phyloP scores from a whole-genome alignment of 257 asterid species.

The Lycium ferocissimum region DNA sequence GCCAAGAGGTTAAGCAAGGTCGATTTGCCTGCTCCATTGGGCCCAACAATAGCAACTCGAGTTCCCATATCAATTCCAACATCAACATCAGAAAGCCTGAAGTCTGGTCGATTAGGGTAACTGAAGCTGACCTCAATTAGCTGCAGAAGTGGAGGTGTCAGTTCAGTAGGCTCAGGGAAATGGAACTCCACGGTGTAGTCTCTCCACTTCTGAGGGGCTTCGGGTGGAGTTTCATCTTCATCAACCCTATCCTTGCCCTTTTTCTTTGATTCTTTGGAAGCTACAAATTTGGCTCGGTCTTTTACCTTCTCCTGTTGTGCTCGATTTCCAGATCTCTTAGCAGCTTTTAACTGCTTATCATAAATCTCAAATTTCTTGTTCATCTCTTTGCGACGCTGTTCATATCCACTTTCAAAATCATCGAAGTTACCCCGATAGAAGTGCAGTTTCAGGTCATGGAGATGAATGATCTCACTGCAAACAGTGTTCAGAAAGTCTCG shows the following conservation, averaged over 20 bases:
- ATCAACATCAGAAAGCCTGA: conserved; percentile 64
- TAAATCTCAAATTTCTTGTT: conserved; percentile 64
- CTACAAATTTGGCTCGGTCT: conserved; percentile 64
- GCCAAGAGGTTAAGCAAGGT: conserved; percentile 77
- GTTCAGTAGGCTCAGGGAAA: conserved; percentile 77
- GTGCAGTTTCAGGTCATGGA: conserved; percentile 65
- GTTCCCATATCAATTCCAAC: conserved; percentile 85
- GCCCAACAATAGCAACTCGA: conserved; percentile 77
- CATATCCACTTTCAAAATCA: conserved; percentile 65
- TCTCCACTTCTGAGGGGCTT: conserved; percentile 73
- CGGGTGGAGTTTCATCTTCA: conserved; percentile 57
- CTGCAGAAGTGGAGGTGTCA: conserved; percentile 72
- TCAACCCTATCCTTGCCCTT: conserved; percentile 59
- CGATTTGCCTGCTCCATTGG: conserved; percentile 80
- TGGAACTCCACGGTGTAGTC: conserved; percentile 76
- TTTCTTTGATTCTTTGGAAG: conserved; percentile 63
- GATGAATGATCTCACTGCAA: conserved; percentile 68
- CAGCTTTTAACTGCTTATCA: conserved; percentile 63
- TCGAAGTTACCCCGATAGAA: conserved; percentile 69
- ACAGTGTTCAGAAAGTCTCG: conserved; percentile 71
- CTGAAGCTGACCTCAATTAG: conserved; percentile 69
- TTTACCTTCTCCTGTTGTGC: conserved; percentile 70
- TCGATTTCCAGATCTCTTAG: conserved; percentile 65
- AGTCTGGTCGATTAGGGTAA: conserved; percentile 66
- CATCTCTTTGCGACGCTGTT: conserved; percentile 68